Evolutionary conservation across 2,329 filamentous ascomycete species (phyloP).

Genomic region (Trichoderma koningii): DNA sequence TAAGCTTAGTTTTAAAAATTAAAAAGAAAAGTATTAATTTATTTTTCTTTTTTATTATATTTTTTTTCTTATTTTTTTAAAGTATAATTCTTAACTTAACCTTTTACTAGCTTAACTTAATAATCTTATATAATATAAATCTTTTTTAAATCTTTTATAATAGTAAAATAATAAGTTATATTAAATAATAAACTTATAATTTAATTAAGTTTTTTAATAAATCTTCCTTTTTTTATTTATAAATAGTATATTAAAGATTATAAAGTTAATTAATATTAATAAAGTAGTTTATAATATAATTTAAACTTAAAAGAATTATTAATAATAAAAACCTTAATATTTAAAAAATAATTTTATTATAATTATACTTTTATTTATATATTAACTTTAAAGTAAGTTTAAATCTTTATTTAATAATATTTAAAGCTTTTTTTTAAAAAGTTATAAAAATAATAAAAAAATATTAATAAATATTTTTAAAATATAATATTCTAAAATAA

Average conservation of each 20-base stretch:
- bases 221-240: neutral
- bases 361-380: constrained; percentile 1
- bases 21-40: neutral
- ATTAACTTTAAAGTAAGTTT: neutral
- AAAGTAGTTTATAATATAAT: too few relatives aligned
- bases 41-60: neutral
- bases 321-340: neutral
- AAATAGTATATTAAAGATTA: neutral
- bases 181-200: neutral
- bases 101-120: too few relatives aligned
- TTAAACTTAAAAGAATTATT: neutral
- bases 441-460: neutral
- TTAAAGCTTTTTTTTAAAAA: neutral
- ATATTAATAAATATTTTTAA: neutral
- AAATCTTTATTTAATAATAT: neutral
- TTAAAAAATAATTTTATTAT: neutral
- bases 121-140: too few relatives aligned
- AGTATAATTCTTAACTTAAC: neutral
- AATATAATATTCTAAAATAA: too few relatives aligned
- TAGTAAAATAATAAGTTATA: too few relatives aligned
- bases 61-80: neutral
- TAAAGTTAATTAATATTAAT: too few relatives aligned
- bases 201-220: neutral
- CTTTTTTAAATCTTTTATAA: too few relatives aligned
- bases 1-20: neutral